phyloP scores from a whole-genome alignment of 345 rosid species.

The Pistacia vera region DNA sequence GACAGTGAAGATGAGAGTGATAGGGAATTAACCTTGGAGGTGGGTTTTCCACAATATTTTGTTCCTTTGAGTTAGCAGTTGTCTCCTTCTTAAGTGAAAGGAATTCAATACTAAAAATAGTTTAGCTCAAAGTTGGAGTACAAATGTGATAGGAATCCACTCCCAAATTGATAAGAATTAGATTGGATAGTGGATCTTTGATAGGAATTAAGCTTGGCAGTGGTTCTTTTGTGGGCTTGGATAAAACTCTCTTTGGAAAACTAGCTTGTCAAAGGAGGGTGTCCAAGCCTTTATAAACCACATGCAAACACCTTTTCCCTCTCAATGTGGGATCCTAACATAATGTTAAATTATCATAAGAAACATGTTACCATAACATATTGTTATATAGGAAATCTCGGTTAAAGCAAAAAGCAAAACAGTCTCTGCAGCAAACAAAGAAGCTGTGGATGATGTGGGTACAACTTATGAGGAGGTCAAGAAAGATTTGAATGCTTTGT shows the following conservation, averaged over 20 bases:
- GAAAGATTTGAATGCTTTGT: constrained; percentile 76
- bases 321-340: too few relatives aligned
- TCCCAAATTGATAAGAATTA: too few relatives aligned
- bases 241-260: too few relatives aligned
- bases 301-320: too few relatives aligned
- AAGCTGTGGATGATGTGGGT: constrained; percentile 29
- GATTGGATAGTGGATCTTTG: too few relatives aligned
- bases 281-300: too few relatives aligned
- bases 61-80: constrained; percentile 16
- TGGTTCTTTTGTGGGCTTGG: too few relatives aligned
- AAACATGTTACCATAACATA: neutral
- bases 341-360: neutral
- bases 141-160: neutral
- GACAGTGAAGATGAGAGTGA: constrained; percentile 53
- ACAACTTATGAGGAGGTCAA: constrained; percentile 53
- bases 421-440: constrained; percentile 31
- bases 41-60: constrained; percentile 25
- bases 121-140: neutral
- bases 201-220: too few relatives aligned
- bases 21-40: constrained; percentile 76
- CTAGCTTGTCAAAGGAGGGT: too few relatives aligned
- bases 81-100: neutral
- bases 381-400: constrained; percentile 55
- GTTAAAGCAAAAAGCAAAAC: constrained; percentile 35
- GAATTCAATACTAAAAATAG: neutral